Base-by-base conservation (phyloP, 169 alveolate genomes). In the Cryptosporidium xiaoi region DNA sequence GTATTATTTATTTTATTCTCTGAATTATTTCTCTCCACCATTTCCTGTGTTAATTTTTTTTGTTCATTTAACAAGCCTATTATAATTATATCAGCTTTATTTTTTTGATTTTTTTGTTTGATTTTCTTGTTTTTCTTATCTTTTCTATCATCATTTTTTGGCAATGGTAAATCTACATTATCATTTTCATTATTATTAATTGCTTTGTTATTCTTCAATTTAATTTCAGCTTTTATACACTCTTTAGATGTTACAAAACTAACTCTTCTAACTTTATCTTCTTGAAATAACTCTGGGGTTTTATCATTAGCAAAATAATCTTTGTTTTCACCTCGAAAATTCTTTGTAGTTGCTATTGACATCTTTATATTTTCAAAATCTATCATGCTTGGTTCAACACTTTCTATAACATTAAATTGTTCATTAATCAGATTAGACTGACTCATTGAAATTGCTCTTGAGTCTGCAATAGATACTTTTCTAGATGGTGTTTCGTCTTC, bases 61-160 rank as follows among this genome's bases (percentile, higher is more conserved):
- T 77, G 69, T 6, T 77, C 87, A 77, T 60, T 77, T 24, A 77
- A 33, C n/a, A 77, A 60, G 16, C 87, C 87, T 31, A 77, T 60
- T 20, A 77, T 77, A 10, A 77, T 77, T 5, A 60, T 71, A 77
- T 77, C 87, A 31, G 87, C 87, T 33, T 62, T 77, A 20, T 46
- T 62, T 71, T 77, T 69, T 65, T 31, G 8, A 55, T 7, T 27
- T 50, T 27, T 16, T 12, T 66, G 18, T 50, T 24, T 64, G 0
- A 18, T 27, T 24, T n/a, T 27, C 12, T 67, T 46, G 24, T 24
- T 67, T 46, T 31, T 3, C 6, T 48, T 20, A 20, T 13, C 24
- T 27, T 50, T 31, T n/a, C 48, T 50, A 24, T 51, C 58, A 7
- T 64, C 15, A 10, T 20, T 46, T 40, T 60, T 20, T 16, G 5